phyloP scores from a whole-genome alignment of 768 basidiomycete species.

The Rubroboletus pulcherrimus region DNA sequence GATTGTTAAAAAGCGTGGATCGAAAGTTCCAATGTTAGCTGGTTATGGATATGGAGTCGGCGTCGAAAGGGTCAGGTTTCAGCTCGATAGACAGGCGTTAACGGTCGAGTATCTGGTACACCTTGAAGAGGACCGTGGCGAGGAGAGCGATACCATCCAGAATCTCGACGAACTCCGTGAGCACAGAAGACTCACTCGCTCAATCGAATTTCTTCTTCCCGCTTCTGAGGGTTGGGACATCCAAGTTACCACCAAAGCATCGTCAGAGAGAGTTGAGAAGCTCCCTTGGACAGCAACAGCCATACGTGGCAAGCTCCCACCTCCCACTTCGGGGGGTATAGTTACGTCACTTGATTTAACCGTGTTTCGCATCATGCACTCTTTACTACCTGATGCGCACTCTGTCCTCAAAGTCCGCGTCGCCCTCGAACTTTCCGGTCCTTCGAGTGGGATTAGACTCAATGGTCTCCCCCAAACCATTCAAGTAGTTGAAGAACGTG shows the following conservation, averaged over 20 bases:
- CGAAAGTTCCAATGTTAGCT: slow-evolving; percentile 66
- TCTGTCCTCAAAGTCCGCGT: slow-evolving; percentile 78
- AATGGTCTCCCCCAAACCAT: slow-evolving; percentile 80
- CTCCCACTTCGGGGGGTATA: slow-evolving; percentile 29
- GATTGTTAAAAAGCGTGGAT: slow-evolving; percentile 72
- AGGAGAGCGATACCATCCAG: slow-evolving; percentile 26
- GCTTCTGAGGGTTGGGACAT: slow-evolving; percentile 82
- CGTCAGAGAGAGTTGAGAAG: slow-evolving; percentile 64
- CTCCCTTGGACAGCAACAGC: slow-evolving; percentile 73
- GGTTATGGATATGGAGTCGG: slow-evolving; percentile 82
- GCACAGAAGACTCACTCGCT: slow-evolving; percentile 64
- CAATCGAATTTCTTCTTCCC: slow-evolving; percentile 79
- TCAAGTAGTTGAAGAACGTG: slow-evolving; percentile 61
- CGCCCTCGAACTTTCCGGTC: slow-evolving; percentile 74
- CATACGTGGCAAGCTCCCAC: slow-evolving; percentile 38
- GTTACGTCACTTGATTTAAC: slow-evolving; percentile 46
- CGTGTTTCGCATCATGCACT: slow-evolving; percentile 68
- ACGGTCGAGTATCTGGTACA: slow-evolving; percentile 82
- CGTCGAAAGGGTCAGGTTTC: slow-evolving; percentile 75
- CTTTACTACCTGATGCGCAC: slow-evolving; percentile 65
- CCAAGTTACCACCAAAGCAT: slow-evolving; percentile 70
- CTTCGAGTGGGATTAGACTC: slow-evolving; percentile 73
- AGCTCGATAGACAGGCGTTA: slow-evolving; percentile 78
- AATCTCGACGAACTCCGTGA: slow-evolving; percentile 71
- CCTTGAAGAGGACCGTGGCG: slow-evolving; percentile 48